Evolutionary conservation across 192 early-diverging fungal genomes (phyloP), one percentile per base, ranked within the genome.

Genomic region (Coemansia sp.): DNA sequence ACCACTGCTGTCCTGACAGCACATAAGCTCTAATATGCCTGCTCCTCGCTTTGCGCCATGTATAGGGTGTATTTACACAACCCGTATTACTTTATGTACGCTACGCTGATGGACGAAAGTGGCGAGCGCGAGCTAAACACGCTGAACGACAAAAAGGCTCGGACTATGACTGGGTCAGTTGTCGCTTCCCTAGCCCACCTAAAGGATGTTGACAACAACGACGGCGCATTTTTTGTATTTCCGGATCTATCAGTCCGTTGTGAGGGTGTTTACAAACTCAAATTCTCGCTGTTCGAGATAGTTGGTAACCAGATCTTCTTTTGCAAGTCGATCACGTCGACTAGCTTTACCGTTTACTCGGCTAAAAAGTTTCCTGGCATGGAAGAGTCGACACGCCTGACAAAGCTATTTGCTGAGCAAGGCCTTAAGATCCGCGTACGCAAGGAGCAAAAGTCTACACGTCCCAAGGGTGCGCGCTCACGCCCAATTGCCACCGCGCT

Each of bases 21-120:
- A 8, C 15, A 32, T 14, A 34, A 34, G 29, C 57, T 9, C 31
- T 59, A 53, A 53, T 12, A 12, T 53, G 51, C 3, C 25, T 12
- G 11, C 25, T 14, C 9, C 32, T 36, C 36, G 57, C n/a, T 27
- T 14, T n/a, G 42, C 14, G 7, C 23, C 21, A 4, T 68, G 39
- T 34, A 62, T 82, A 82, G 80, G 58, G 51, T 75, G 4, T 84
- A 76, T 36, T 62, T 84, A 29, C 90, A 91, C 66, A 95, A 95
- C 71, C 95, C 96, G 8, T 96, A 95, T 80, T 96, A 94, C 80
- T 98, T 98, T 75, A 95, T 96, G 94, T 96, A 96, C 73, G 95
- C 94, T 1, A 94, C 95, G 4, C 78, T 98, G 42, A 90, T 96
- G 77, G 88, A 89, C 38, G 88, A 90, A 37, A 92, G 93, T 37